A percentile compares a stretch with the other conserved stretches of the same genome.
Conservation (phyloP, 495 filamentous ascomycete genomes). For the Trichoderma erinaceum region DNA sequence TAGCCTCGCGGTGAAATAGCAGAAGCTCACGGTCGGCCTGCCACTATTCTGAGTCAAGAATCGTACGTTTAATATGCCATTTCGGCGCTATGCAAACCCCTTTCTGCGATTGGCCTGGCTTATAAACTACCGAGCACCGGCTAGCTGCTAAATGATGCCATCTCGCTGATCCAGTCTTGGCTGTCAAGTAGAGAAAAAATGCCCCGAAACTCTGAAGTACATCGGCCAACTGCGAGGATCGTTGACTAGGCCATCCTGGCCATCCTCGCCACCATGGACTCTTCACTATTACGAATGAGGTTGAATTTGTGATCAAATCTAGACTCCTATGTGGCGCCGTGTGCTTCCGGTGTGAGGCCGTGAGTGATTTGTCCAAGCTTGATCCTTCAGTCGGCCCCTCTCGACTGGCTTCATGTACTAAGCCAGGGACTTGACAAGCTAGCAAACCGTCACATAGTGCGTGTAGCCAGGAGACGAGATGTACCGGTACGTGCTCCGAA, state of each 20-base stretch:
- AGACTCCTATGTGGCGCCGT: background rate
- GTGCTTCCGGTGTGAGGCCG: background rate
- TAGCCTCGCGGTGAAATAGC: background rate
- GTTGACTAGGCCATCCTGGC: background rate
- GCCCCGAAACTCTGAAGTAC: background rate
- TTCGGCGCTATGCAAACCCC: background rate
- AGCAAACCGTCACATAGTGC: too few species aligned
- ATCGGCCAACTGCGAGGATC: background rate
- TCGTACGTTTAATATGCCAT: background rate
- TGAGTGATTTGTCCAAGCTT: background rate
- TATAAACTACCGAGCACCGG: too few species aligned
- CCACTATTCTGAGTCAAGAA: background rate
- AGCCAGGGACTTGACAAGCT: too few species aligned
- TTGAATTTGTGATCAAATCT: background rate
- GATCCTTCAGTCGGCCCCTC: constrained; percentile 8
- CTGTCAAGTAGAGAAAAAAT: too few species aligned
- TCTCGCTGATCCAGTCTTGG: too few species aligned
- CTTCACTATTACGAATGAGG: background rate
- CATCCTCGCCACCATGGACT: background rate
- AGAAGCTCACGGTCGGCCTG: too few species aligned
- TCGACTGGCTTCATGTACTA: background rate
- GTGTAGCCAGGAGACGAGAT: too few species aligned
- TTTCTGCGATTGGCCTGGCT: background rate
- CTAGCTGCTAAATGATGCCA: too few species aligned
- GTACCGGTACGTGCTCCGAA: too few species aligned